phyloP scores from a whole-genome alignment of 2,329 filamentous ascomycete genomes.

The Alternaria novae-zelandiae region DNA sequence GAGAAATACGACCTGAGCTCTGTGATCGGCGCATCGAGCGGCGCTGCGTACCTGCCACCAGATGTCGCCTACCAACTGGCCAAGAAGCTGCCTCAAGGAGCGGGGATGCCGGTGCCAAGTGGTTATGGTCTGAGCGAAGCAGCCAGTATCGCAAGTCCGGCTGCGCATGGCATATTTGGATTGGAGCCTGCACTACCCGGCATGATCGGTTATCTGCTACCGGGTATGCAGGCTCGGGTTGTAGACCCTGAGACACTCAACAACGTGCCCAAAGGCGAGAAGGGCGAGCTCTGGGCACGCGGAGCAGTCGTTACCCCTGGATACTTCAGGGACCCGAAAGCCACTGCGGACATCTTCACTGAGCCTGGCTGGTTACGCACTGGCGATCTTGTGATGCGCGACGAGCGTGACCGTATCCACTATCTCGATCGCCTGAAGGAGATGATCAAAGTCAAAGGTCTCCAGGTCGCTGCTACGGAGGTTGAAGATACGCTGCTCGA shows the following conservation, averaged over 20 bases:
- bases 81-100: slow-evolving; percentile 35
- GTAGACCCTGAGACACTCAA: slow-evolving; percentile 35
- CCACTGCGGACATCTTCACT: slow-evolving; percentile 36
- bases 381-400: slow-evolving; percentile 36
- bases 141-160: slow-evolving; percentile 33
- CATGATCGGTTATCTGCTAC: slow-evolving; percentile 37
- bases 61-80: slow-evolving; percentile 38
- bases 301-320: slow-evolving; percentile 39
- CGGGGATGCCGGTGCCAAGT: slow-evolving; percentile 27
- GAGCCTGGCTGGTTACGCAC: slow-evolving; percentile 38
- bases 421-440: slow-evolving; percentile 51
- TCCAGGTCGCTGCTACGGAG: slow-evolving; percentile 58
- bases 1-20: slow-evolving; percentile 36
- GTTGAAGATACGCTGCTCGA: slow-evolving; percentile 55
- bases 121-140: slow-evolving; percentile 41
- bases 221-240: slow-evolving; percentile 37
- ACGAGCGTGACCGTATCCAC: slow-evolving; percentile 31
- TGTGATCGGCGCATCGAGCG: slow-evolving; percentile 29
- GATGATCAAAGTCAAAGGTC: slow-evolving; percentile 58
- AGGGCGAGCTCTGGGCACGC: slow-evolving; percentile 38
- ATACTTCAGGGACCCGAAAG: slow-evolving; percentile 38
- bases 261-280: slow-evolving; percentile 31
- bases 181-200: slow-evolving; percentile 27
- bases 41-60: slow-evolving; percentile 38
- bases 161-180: slow-evolving; percentile 34